A percentile compares a stretch with the other conserved stretches of the same genome.
phyloP scores from a whole-genome alignment of 2,329 filamentous ascomycete genomes.

The Cytospora piceae region DNA sequence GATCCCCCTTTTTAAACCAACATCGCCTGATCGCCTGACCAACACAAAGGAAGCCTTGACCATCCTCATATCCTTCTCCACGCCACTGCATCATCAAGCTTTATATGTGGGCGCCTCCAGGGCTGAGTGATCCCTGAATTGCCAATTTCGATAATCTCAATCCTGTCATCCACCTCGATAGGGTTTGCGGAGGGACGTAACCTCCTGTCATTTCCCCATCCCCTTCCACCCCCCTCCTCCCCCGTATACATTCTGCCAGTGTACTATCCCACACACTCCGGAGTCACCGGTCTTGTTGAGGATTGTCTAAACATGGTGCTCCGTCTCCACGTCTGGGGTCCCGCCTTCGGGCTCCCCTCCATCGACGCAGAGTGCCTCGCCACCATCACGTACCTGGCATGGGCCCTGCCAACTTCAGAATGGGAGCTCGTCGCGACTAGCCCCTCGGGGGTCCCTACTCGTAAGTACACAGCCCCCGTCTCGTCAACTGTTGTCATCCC shows the following conservation, averaged over 20 bases:
- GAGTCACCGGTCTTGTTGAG: constrained; percentile 11
- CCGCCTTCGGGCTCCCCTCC: constrained; percentile 85
- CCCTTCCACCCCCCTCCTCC: constrained; percentile 3
- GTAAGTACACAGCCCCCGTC: constrained; percentile 52
- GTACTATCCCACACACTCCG: constrained; percentile 6
- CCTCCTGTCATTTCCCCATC: constrained; percentile 25
- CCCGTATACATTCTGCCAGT: not conserved
- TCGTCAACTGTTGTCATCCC: constrained; percentile 11
- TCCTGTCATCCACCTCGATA: constrained; percentile 19
- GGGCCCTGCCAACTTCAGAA: constrained; percentile 57
- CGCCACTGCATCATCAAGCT: constrained; percentile 19
- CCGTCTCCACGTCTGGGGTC: constrained; percentile 87
- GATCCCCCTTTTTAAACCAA: not conserved
- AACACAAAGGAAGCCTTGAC: not conserved
- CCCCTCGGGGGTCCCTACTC: constrained; percentile 69
- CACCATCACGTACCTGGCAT: constrained; percentile 74
- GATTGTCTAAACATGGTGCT: constrained; percentile 47
- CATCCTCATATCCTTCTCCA: not conserved
- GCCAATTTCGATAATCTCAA: constrained; percentile 20
- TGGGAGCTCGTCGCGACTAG: constrained; percentile 77
- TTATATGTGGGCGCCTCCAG: not conserved
- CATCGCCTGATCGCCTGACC: not conserved
- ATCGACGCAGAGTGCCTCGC: constrained; percentile 91
- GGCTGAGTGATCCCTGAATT: constrained; percentile 1
- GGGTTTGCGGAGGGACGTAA: constrained; percentile 19